Conservation (phyloP, 176 grass and related monocot genomes). For the Luzula sylvatica region DNA sequence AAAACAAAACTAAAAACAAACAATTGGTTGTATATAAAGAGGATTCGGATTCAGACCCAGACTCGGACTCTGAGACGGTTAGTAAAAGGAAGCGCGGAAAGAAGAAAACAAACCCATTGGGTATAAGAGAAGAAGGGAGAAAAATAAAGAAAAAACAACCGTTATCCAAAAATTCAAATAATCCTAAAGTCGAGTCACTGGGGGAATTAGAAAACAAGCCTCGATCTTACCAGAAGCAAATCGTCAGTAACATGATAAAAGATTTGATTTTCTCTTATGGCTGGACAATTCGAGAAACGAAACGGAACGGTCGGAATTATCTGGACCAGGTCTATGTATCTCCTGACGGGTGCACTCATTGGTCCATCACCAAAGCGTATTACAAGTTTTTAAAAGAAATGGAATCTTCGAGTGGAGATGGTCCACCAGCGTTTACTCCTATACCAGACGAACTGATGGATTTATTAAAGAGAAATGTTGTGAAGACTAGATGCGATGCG, state of each 20-base stretch:
- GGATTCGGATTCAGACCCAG: neutral
- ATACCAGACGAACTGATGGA: conserved; percentile 52
- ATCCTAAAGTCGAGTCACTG: conserved; percentile 6
- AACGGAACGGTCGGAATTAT: conserved; percentile 73
- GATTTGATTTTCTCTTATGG: conserved; percentile 63
- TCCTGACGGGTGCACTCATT: conserved; percentile 76
- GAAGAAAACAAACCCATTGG: neutral
- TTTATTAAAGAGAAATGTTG: conserved; percentile 56
- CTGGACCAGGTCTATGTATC: conserved; percentile 79
- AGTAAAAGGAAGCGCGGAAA: neutral
- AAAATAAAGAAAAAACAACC: neutral
- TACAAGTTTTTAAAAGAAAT: conserved; percentile 24
- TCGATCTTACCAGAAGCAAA: conserved; percentile 30
- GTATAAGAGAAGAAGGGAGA: neutral
- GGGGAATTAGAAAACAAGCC: conserved; percentile 16
- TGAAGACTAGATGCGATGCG: conserved; percentile 39
- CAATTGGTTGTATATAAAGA: neutral
- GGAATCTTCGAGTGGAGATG: conserved; percentile 17
- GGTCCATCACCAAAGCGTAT: conserved; percentile 97
- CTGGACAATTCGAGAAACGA: conserved; percentile 83
- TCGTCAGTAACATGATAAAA: conserved; percentile 81
- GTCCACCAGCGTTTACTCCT: conserved; percentile 14
- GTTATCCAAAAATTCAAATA: neutral
- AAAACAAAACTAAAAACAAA: conserved; percentile 6
- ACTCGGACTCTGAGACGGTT: neutral